phyloP scores from a whole-genome alignment of 2,329 filamentous ascomycete species.

The Rhynchosporium agropyri region DNA sequence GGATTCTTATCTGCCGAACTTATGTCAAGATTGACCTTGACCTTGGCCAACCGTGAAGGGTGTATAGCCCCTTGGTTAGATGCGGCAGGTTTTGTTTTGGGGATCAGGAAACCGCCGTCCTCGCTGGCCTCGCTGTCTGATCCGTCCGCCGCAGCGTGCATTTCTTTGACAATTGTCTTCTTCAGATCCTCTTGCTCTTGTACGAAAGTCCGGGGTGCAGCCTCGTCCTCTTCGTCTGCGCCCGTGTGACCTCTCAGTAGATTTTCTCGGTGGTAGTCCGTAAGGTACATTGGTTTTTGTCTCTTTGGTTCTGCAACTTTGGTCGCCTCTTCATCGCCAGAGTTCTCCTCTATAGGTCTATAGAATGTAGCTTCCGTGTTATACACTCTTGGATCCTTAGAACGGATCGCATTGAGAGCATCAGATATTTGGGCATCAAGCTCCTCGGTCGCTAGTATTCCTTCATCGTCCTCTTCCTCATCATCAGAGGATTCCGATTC shows the following conservation, averaged over 20 bases:
- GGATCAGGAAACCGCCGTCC: constrained; percentile 70
- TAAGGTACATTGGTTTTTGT: constrained; percentile 82
- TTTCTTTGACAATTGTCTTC: constrained; percentile 74
- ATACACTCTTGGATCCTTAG: constrained; percentile 90
- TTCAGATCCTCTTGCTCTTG: constrained; percentile 89
- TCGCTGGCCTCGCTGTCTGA: constrained; percentile 55
- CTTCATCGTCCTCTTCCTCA: constrained; percentile 89
- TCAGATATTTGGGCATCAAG: constrained; percentile 86
- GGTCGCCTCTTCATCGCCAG: constrained; percentile 37
- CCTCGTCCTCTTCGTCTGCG: constrained; percentile 60
- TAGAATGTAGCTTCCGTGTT: constrained; percentile 81
- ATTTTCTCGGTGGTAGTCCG: constrained; percentile 91
- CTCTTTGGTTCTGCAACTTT: constrained; percentile 55
- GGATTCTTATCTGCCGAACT: constrained; percentile 83
- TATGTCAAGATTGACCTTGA: constrained; percentile 65
- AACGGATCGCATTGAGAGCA: constrained; percentile 83
- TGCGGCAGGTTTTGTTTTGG: constrained; percentile 56
- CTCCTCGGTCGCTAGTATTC: constrained; percentile 80
- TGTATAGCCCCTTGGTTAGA: constrained; percentile 53
- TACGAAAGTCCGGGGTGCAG: constrained; percentile 68
- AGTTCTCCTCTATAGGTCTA: constrained; percentile 60
- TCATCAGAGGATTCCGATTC: constrained; percentile 70
- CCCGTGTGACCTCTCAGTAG: constrained; percentile 71
- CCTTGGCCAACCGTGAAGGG: constrained; percentile 55
- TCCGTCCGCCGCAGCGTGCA: constrained; percentile 64